Evolutionary conservation across 805 yeast species (phyloP).

Genomic region (Candida peoriensis): DNA sequence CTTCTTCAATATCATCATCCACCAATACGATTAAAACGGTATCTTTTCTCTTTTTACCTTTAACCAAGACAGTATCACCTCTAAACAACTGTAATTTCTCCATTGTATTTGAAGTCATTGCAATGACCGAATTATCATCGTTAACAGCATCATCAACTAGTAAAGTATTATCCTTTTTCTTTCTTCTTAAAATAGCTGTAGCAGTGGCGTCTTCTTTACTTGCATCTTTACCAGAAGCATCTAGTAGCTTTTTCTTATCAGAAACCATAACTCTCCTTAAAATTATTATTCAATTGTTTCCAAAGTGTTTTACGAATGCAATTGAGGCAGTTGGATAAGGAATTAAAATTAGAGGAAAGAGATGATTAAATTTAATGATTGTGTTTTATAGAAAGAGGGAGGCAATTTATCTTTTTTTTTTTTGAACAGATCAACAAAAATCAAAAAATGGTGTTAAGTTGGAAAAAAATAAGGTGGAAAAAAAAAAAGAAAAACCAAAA

Average conservation of each 20-base stretch:
- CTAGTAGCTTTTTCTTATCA: constrained; percentile 43
- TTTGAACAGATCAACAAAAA: no score
- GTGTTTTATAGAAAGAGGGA: no score
- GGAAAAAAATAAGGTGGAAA: no score
- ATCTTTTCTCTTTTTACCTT: constrained; percentile 97
- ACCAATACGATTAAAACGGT: constrained; percentile 93
- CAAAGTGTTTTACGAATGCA: no score
- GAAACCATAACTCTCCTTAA: no score
- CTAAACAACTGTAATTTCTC: constrained; percentile 91
- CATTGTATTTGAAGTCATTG: constrained; percentile 94
- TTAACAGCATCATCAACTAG: constrained; percentile 95
- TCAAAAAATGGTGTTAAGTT: no score
- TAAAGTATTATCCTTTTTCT: constrained; percentile 93
- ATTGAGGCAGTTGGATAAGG: no score
- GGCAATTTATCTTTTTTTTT: no score
- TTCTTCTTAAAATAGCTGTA: constrained; percentile 93
- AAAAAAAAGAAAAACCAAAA: no score
- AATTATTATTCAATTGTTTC: no score
- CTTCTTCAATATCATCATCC: constrained; percentile 95
- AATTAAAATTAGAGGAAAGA: no score
- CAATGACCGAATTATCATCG: constrained; percentile 95
- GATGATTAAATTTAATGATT: no score
- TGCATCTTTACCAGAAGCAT: constrained; percentile 64
- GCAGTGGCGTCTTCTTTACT: constrained; percentile 72
- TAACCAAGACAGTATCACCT: constrained; percentile 95